Percentiles rank a stretch among this genome's conserved stretches.
Evolutionary conservation across 345 rosid genomes (phyloP).

Genomic region (Moringa oleifera): DNA sequence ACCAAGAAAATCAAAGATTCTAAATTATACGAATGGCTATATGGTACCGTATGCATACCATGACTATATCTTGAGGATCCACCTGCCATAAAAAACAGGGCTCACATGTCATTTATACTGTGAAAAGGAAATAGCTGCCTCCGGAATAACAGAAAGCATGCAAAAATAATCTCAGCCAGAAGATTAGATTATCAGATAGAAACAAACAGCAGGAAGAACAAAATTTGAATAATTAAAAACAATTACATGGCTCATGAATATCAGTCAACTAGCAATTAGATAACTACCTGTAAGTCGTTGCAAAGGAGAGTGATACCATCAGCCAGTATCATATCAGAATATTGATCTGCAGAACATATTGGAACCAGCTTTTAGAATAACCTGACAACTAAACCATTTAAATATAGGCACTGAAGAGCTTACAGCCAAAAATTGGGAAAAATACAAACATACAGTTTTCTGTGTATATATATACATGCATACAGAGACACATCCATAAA

Average conservation of each 20-base stretch:
- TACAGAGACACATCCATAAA: no score
- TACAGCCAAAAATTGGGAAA: no score
- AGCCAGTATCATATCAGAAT: conserved; percentile 59
- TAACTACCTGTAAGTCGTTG: conserved; percentile 67
- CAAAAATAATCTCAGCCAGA: neutral
- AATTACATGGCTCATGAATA: neutral
- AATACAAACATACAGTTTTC: no score
- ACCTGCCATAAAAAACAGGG: conserved; percentile 47
- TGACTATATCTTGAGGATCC: conserved; percentile 98
- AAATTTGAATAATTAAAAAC: neutral
- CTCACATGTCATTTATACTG: conserved; percentile 14
- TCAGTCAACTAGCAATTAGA: conserved; percentile 1
- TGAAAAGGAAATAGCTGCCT: neutral
- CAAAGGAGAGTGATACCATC: conserved; percentile 75
- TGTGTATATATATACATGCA: no score
- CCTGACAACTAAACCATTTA: neutral
- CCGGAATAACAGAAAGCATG: neutral
- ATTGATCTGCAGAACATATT: conserved; percentile 43
- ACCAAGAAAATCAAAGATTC: neutral
- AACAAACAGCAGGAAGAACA: neutral
- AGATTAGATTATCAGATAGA: neutral
- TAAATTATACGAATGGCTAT: neutral
- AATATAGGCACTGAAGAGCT: no score
- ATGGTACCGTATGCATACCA: conserved; percentile 47
- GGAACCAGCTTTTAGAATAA: neutral